Base-by-base conservation (phyloP, 139 green algal species). In the Diplosphaera chodatii region DNA sequence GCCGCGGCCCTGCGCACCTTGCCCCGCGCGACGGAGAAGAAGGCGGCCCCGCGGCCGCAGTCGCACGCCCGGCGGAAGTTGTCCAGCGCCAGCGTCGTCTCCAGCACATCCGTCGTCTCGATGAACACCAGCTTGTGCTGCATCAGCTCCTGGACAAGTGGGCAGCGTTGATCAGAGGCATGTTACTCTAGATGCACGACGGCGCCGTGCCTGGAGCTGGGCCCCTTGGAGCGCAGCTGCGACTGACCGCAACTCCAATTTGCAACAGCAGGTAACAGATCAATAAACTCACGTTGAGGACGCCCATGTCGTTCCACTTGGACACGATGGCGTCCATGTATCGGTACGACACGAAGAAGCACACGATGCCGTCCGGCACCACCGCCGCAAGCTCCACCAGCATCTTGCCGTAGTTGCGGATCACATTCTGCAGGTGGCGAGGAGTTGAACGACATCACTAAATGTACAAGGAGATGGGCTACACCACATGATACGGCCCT, bases 241-340 rank as follows among this genome's bases (percentile, higher is more conserved):
- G n/a, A n/a, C n/a, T n/a, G n/a, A n/a, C n/a, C n/a, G n/a, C n/a
- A n/a, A n/a, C n/a, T n/a, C n/a, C n/a, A n/a, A n/a, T n/a, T n/a
- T n/a, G n/a, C n/a, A n/a, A n/a, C n/a, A n/a, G n/a, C n/a, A n/a
- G n/a, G n/a, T n/a, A n/a, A n/a, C n/a, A n/a, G n/a, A n/a, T n/a
- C n/a, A n/a, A n/a, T n/a, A n/a, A n/a, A 40, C 70, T 0, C 32
- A 80, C 81, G 70, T 89, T 72, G 48, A 99, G 83, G 28, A 99
- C 84, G 56, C 95, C 94, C 81, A 96, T 92, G 69, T 97, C 90
- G 72, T 98, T 86, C 95, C 95, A 99, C 63, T 86, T 87, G 32
- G 79, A 83, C 33, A 98, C 86, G 64, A 97, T 96, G 23, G 74
- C 69, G 71, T 99, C 94, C 95, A 99, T 99, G 87, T 99, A 99